Conservation (phyloP, 2,329 filamentous ascomycete genomes). For the Diaporthe sp. region DNA sequence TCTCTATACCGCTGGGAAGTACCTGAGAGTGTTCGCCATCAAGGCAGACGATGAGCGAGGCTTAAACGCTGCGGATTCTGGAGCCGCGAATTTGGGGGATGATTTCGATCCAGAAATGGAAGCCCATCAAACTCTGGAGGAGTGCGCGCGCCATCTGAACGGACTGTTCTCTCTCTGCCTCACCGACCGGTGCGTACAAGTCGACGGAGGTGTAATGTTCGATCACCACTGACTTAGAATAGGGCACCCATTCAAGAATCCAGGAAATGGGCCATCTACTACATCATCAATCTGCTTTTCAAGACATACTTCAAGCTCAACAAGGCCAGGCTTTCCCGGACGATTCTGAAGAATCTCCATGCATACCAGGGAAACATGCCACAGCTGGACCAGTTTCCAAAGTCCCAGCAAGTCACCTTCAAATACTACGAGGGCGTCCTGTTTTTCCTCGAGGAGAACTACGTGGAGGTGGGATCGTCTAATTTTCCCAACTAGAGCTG, state of each 20-base stretch:
- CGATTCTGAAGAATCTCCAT: constrained; percentile 85
- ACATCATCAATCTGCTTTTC: constrained; percentile 93
- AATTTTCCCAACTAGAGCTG: not conserved
- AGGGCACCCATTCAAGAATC: constrained; percentile 89
- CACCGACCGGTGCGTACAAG: constrained; percentile 79
- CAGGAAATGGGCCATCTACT: constrained; percentile 98
- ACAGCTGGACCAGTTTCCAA: constrained; percentile 82
- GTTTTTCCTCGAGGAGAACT: constrained; percentile 95
- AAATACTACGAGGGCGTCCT: constrained; percentile 96
- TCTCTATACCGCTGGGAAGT: constrained; percentile 88
- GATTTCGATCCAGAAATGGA: constrained; percentile 83
- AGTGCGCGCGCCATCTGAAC: constrained; percentile 91
- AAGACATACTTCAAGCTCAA: constrained; percentile 99
- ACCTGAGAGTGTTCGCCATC: constrained; percentile 89
- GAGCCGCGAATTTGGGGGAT: constrained; percentile 74
- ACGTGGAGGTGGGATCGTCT: constrained; percentile 71
- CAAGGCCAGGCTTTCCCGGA: constrained; percentile 89
- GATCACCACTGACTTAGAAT: constrained; percentile 33
- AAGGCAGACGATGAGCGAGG: constrained; percentile 82
- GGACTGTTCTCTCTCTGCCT: constrained; percentile 92
- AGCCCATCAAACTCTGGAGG: constrained; percentile 88
- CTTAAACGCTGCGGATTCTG: constrained; percentile 54
- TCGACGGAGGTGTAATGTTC: too few relatives aligned
- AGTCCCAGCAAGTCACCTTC: constrained; percentile 93
- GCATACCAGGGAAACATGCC: constrained; percentile 87